phyloP scores from a whole-genome alignment of 257 asterid species.

The Capsicum baccatum region DNA sequence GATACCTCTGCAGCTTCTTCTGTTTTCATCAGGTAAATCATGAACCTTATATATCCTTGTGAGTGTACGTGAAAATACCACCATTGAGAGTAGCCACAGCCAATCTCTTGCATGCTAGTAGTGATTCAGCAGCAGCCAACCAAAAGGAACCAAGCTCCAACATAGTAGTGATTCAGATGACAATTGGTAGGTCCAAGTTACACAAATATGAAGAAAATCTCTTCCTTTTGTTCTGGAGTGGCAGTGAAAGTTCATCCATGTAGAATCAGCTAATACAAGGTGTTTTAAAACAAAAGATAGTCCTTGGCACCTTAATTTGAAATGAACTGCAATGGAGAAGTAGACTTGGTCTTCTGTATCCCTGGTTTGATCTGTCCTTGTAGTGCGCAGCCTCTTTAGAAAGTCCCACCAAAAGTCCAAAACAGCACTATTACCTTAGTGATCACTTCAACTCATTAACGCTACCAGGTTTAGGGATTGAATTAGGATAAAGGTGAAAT shows the following conservation, averaged over 20 bases:
- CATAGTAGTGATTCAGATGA: neutral
- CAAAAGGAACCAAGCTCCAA: slow-evolving; percentile 6
- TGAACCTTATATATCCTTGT: neutral
- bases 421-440: neutral
- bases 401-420: neutral
- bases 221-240: neutral
- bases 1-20: neutral
- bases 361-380: neutral
- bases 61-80: neutral
- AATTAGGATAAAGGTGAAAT: neutral
- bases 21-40: neutral
- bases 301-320: slow-evolving; percentile 2
- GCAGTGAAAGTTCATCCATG: neutral
- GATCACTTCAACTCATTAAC: neutral
- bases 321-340: neutral
- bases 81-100: neutral
- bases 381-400: neutral
- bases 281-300: neutral
- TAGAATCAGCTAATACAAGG: neutral
- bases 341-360: neutral
- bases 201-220: neutral
- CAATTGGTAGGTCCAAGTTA: neutral
- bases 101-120: neutral
- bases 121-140: neutral
- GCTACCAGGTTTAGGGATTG: neutral